Evolutionary conservation across 139 green algal species (phyloP), one percentile per base, ranked within the genome.

Genomic region (Asterochloris erici): DNA sequence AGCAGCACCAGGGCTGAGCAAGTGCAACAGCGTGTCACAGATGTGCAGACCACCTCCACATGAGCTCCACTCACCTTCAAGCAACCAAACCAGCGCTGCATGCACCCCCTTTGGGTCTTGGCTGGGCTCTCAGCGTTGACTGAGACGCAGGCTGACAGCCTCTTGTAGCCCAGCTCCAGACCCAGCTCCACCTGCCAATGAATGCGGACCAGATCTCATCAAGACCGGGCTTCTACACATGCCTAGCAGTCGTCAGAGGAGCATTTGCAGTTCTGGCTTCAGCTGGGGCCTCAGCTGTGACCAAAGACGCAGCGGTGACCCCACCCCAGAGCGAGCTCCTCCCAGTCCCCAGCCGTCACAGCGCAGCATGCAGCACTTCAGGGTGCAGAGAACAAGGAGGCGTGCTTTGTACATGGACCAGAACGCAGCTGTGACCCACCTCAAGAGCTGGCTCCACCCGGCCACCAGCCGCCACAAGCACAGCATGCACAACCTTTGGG

Each of bases 401-500:
- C 17, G 1, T 24, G 19, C 17, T 71, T 71, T 10, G 2, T 2
- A 4, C 9, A 9, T 21, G 66, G 9, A 21, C 17, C 10, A 4
- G 9, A 4, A 24, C 17, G 66, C 21, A 24, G 21, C 17, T 26
- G 66, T 24, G 21, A 24, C 66, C 21, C 66, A 71, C 66, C 17
- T 26, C 21, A 24, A 71, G 17, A 26, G 66, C 66, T 10, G 17
- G 66, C 17, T 71, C 66, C 17, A 71, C 66, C 17, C 54, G 68
- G 23, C 76, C 61, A 24, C 68, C 68, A 26, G 76, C 47, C 15
- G 60, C 14, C 9, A 26, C 16, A 24, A 80, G 60, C 14, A 21
- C 76, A 70, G 76, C n/a, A 54, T 80, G 54, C 60, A 80, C 76
- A 61, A 69, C 15, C 76, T 80, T 80, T 54, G 76, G 60, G 14